Conservation (phyloP, 805 yeast genomes). For the Myxozyma melibiosi region DNA sequence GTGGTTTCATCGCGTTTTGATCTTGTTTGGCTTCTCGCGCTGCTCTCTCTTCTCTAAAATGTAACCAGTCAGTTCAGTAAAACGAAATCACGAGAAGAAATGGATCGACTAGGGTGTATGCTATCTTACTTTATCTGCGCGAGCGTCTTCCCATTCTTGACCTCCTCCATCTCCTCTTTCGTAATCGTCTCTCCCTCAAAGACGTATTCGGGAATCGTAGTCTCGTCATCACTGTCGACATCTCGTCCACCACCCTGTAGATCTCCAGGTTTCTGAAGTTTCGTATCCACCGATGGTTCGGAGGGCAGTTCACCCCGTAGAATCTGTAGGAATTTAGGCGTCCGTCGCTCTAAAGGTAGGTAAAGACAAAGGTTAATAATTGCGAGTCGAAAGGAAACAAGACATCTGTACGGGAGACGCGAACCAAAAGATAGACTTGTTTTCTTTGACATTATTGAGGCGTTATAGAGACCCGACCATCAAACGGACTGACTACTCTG, state of each 20-base stretch:
- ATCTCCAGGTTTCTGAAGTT: not conserved
- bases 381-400: not conserved
- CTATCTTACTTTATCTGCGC: constrained; percentile 18
- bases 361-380: too few relatives aligned
- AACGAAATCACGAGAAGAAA: not conserved
- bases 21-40: not conserved
- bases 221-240: constrained; percentile 14
- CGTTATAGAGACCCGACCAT: too few relatives aligned
- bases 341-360: constrained; percentile 18
- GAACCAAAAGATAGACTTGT: constrained; percentile 12
- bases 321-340: constrained; percentile 25
- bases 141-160: constrained; percentile 20
- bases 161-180: constrained; percentile 22
- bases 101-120: too few relatives aligned
- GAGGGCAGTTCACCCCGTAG: constrained; percentile 25
- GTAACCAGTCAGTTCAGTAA: not conserved
- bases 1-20: not conserved
- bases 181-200: constrained; percentile 25
- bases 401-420: not conserved
- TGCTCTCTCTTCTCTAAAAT: constrained; percentile 1
- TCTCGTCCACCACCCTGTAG: not conserved
- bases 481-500: too few relatives aligned
- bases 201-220: constrained; percentile 20
- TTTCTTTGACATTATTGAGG: constrained; percentile 11
- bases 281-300: constrained; percentile 18